Evolutionary conservation across 495 filamentous ascomycete genomes (phyloP), one percentile per base, ranked within the genome.

Genomic region (Xylaria castorea): DNA sequence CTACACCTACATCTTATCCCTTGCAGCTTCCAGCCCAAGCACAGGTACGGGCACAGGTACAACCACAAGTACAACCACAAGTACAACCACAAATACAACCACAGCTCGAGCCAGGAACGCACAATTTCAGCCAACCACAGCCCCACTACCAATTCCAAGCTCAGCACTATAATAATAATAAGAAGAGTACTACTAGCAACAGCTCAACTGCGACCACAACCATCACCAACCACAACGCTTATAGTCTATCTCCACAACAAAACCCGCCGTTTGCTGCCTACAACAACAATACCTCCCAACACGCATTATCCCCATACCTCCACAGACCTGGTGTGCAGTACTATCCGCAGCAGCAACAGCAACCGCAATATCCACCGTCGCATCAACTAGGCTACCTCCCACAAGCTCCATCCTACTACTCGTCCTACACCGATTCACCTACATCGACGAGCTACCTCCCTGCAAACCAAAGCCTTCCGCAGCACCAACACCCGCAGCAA

Each of bases 1-100:
- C n/a, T n/a, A n/a, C n/a, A n/a, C n/a, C n/a, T n/a, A n/a, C n/a
- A n/a, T n/a, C 48, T 36, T 75, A 79, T 72, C 85, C 88, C 72
- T 87, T 90, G 77, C 87, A 85, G 58, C 77, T 84, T 42, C 85
- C 83, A 79, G 80, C 81, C 77, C 83, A 84, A 74, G 85, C 87
- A 83, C 83, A 84, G 66, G 80, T 82, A 66, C 66, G 30, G 5
- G 50, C 58, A 64, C 71, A 63, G 34, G 72, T 34, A 64, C 71
- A 64, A 60, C 2, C 71, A 36, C 55, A 51, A n/a, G 44, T 53
- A 67, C 65, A 32, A 30, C 4, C 65, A 22, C 64, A 69, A 5
- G 70, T 42, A 58, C 70, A 66, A 64, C 6, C 71, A 30, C 53
- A 36, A 53, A 27, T 51, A 67, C 64, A 20, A 18, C n/a, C n/a